Evolutionary conservation across 805 yeast species (phyloP).

Genomic region (Metschnikowia peoriensis): DNA sequence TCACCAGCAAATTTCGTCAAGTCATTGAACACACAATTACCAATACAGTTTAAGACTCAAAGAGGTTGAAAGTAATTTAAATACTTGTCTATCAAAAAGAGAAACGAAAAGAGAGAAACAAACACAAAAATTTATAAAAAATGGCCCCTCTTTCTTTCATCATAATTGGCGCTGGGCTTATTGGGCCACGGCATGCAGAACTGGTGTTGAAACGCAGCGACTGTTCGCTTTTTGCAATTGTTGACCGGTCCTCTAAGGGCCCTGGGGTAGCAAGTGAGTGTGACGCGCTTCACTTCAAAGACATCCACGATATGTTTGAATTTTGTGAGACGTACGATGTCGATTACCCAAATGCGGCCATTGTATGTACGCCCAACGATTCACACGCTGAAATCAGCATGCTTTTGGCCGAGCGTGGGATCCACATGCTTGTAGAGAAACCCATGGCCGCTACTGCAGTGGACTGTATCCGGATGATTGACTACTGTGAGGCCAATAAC

Average conservation of each 20-base stretch:
- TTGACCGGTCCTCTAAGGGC: constrained; percentile 26
- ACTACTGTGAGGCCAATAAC: constrained; percentile 22
- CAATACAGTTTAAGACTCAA: too few species aligned
- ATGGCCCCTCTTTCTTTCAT: constrained; percentile 10
- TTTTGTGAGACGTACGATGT: constrained; percentile 18
- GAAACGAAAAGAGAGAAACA: neutral
- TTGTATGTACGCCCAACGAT: constrained; percentile 42
- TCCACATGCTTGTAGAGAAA: constrained; percentile 40
- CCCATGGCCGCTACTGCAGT: constrained; percentile 36
- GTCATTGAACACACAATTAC: too few species aligned
- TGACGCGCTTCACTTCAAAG: constrained; percentile 19
- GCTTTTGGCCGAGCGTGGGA: constrained; percentile 34
- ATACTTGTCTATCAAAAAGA: neutral
- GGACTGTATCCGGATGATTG: constrained; percentile 34
- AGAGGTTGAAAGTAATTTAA: too few species aligned
- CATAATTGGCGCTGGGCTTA: constrained; percentile 28
- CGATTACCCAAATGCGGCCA: constrained; percentile 39
- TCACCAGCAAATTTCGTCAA: too few species aligned
- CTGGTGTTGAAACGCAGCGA: constrained; percentile 20
- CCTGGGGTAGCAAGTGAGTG: constrained; percentile 19
- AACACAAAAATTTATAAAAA: neutral
- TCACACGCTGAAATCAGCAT: constrained; percentile 36
- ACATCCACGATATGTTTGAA: constrained; percentile 20
- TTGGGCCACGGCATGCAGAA: constrained; percentile 29
- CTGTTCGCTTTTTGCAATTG: constrained; percentile 24